phyloP scores from a whole-genome alignment of 2,329 filamentous ascomycete genomes.

The Conoideocrella luteorostrata region DNA sequence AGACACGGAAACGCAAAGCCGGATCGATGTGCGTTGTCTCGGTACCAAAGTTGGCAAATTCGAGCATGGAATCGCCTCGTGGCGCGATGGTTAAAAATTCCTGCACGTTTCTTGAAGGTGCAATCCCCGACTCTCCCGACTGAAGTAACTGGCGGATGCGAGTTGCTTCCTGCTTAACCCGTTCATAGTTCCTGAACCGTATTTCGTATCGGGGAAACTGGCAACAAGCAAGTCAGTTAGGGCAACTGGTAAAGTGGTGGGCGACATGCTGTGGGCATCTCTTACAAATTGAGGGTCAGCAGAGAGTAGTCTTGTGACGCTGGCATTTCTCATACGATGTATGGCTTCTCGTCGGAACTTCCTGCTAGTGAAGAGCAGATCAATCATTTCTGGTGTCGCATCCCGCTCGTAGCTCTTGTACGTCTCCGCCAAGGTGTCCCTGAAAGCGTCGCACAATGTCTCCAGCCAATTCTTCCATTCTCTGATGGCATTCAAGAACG shows the following conservation, averaged over 20 bases:
- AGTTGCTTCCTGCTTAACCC: slow-evolving; percentile 33
- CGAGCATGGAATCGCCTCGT: slow-evolving; percentile 43
- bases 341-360: slow-evolving; percentile 36
- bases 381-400: slow-evolving; percentile 35
- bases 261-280: too few relatives aligned
- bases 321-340: slow-evolving; percentile 39
- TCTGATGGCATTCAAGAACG: slow-evolving; percentile 32
- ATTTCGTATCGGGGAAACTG: slow-evolving; percentile 40
- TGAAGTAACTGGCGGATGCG: slow-evolving; percentile 35
- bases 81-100: slow-evolving; percentile 39
- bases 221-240: background rate
- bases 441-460: slow-evolving; percentile 33
- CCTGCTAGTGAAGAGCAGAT: slow-evolving; percentile 36
- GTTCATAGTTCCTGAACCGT: slow-evolving; percentile 41
- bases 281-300: slow-evolving; percentile 37
- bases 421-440: slow-evolving; percentile 34
- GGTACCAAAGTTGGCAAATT: slow-evolving; percentile 39
- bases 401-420: slow-evolving; percentile 40
- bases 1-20: slow-evolving; percentile 43
- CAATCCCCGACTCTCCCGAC: slow-evolving; percentile 33
- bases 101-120: slow-evolving; percentile 30
- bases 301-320: slow-evolving; percentile 35
- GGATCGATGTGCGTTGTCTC: slow-evolving; percentile 28
- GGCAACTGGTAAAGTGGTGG: too few relatives aligned
- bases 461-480: slow-evolving; percentile 41